Base-by-base conservation (phyloP, 108 stramenopile species). In the Discostella stelligeroides region DNA sequence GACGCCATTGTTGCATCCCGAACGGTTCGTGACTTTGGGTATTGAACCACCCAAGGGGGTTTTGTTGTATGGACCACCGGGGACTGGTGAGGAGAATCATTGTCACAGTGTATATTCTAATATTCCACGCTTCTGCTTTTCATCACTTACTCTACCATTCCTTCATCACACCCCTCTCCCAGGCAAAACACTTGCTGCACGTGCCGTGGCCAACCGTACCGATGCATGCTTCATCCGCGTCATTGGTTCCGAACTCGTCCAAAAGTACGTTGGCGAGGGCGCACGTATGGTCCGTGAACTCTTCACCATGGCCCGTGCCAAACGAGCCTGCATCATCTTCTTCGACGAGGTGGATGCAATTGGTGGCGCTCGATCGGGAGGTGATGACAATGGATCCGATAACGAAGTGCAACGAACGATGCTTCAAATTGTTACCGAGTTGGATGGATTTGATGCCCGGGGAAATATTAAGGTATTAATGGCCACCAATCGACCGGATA, bases 281-380 rank as follows among this genome's bases (percentile, higher is more conserved):
- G 98, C 98, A 20, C 90, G 98, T n/a, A 98, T 99, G 97, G 98
- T 99, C 60, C 95, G 98, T 29, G 98, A 99, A 84, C 83, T 99
- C 37, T 99, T 99, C 83, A 95, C 97, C 63, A 94, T 99, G 96
- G 98, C 98, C 15, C 88, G 97, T 29, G 95, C 95, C 65, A 98
- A 98, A 80, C 93, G 96, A 63, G 95, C 94, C 14, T 98, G 97
- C 76, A 95, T 97, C 60, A 88, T 97, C 49, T 97, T 97, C 82
- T 97, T 97, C 73, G 97, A 97, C 75, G 97, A 97, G 76, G 83
- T 97, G 34, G 97, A 97, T 77, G 91, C 94, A 28, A 95, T 95
- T 68, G 95, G 96, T 41, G 95, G 97, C 10, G 89, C 91, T 11
- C 91, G 97, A 46, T 67, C 82, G 20, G 85, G 85, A 1, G 88